Evolutionary conservation across 495 filamentous ascomycete species (phyloP), one percentile per base, ranked within the genome.

Genomic region (Aspergillus baeticus): DNA sequence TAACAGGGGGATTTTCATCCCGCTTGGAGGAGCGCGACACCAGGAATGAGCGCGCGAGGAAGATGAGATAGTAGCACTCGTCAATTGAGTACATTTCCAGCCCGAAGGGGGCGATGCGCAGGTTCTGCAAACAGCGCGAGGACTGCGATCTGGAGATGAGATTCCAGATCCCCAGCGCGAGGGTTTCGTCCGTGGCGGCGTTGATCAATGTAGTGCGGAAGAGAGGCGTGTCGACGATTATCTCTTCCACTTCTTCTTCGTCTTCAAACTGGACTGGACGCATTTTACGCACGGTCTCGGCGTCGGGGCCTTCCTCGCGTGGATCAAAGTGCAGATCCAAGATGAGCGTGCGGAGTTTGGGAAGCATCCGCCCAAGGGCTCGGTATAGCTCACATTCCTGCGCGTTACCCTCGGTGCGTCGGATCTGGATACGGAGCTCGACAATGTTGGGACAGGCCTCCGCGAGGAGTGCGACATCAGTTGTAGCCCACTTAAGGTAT

Each of bases 101-200:
- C 11, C 41, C 41, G 41, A 44, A 44, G 5, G 41, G 41, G 5
- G 22, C 22, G 11, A 49, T 14, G 29, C 44, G 54, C 5, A 56
- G 26, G 13, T 49, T 22, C 10, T 42, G 18, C 13, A 55, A 43
- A 6, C 31, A 13, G 31, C 10, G 11, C 3, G 53, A 20, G 15
- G 44, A 4, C 18, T 50, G 44, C 2, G 29, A 20, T 2, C 44
- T 33, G 23, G n/a, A 4, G 6, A 56, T 49, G 23, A 49, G 35
- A n/a, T 57, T 29, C 21, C 87, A 63, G 80, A 53, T 53, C 5
- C 8, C 21, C 8, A 1, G 22, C 4, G 39, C 50, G 11, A 53
- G 50, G 11, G 36, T 42, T 29, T 42, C 50, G 21, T 53, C 50
- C 1, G 41, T 43, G 36, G 50, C 35, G 15, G 50, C 50, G 22